Evolutionary conservation across 108 stramenopile species (phyloP).

Genomic region (Asterionellopsis glacialis): DNA sequence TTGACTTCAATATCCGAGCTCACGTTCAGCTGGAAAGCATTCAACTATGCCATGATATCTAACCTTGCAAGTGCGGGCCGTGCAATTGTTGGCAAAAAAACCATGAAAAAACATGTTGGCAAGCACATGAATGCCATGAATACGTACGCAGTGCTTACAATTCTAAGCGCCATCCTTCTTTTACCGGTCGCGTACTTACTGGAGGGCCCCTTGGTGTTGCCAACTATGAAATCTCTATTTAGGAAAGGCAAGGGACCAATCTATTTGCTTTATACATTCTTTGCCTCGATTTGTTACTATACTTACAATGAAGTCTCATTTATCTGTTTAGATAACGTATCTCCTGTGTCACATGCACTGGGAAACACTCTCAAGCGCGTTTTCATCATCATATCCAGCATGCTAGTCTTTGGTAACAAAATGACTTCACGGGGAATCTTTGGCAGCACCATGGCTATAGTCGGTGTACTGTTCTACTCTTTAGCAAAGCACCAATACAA

Average conservation of each 20-base stretch:
- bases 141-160: slow-evolving; percentile 62
- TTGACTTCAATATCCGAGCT: slow-evolving; percentile 57
- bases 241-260: slow-evolving; percentile 5
- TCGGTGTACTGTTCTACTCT: slow-evolving; percentile 23
- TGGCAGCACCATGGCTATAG: slow-evolving; percentile 19
- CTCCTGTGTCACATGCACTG: slow-evolving; percentile 37
- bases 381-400: slow-evolving; percentile 28
- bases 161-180: slow-evolving; percentile 38
- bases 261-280: slow-evolving; percentile 7
- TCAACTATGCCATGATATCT: slow-evolving; percentile 58
- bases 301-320: slow-evolving; percentile 73
- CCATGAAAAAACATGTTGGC: slow-evolving; percentile 33
- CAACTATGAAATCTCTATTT: slow-evolving; percentile 30
- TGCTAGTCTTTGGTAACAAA: slow-evolving; percentile 28
- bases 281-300: slow-evolving; percentile 56
- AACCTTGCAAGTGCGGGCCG: slow-evolving; percentile 55
- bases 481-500: slow-evolving; percentile 19
- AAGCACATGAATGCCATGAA: slow-evolving; percentile 57
- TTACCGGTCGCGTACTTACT: slow-evolving; percentile 41
- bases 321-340: slow-evolving; percentile 42
- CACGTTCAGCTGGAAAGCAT: slow-evolving; percentile 55
- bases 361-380: slow-evolving; percentile 35
- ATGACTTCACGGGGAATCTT: slow-evolving; percentile 16
- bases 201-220: slow-evolving; percentile 37
- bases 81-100: slow-evolving; percentile 52